Conservation (phyloP, 2,329 filamentous ascomycete species). For the Trichoderma koningii region DNA sequence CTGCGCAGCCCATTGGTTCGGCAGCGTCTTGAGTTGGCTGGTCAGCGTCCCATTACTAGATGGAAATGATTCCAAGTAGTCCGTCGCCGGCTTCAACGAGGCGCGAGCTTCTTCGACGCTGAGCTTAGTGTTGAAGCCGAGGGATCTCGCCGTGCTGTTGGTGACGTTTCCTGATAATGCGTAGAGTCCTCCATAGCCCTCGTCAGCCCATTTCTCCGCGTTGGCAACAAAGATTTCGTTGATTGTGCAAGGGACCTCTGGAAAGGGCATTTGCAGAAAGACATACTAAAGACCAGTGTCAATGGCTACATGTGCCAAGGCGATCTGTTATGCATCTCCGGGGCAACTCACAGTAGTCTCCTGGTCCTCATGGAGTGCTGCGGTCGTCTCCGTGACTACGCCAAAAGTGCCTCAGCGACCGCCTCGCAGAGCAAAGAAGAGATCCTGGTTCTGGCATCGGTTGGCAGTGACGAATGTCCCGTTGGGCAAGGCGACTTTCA, state of each 20-base stretch:
- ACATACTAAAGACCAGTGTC: not conserved
- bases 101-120: not conserved
- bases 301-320: not conserved
- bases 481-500: slow-evolving; percentile 47
- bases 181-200: slow-evolving; percentile 22
- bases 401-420: slow-evolving; percentile 49
- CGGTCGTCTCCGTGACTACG: slow-evolving; percentile 45
- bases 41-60: not conserved
- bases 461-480: slow-evolving; percentile 46
- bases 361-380: slow-evolving; percentile 20
- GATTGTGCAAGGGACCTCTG: not conserved
- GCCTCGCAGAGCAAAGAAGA: slow-evolving; percentile 54
- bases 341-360: slow-evolving; percentile 8
- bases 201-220: slow-evolving; percentile 22
- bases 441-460: slow-evolving; percentile 45
- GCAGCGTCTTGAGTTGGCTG: not conserved
- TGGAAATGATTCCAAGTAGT: not conserved
- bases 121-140: slow-evolving; percentile 1
- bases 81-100: not conserved
- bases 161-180: slow-evolving; percentile 1
- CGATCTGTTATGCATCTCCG: too few relatives aligned
- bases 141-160: not conserved
- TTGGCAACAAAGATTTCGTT: slow-evolving; percentile 23
- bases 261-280: not conserved
- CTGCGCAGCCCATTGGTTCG: slow-evolving; percentile 18